These are phyloP conservation scores for Bruguiera sexangula DNA, from an alignment of 345 rosid species.

Conservation along the genomic window DNA sequence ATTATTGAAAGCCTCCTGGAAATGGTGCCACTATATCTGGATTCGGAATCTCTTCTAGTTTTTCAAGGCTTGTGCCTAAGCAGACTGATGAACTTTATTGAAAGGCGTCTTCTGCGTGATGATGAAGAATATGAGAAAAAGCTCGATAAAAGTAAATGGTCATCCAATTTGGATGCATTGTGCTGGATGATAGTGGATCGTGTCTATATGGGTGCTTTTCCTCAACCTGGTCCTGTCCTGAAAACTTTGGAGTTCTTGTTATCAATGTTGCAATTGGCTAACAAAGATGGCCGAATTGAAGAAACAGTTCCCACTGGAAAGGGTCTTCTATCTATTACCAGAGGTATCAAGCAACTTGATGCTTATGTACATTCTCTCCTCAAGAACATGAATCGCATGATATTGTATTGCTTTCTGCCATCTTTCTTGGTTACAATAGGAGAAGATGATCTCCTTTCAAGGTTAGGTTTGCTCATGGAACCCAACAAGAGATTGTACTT, in stretches of 20 bases:
- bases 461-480: constrained; percentile 72
- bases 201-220: constrained; percentile 93
- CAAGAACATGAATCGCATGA: constrained; percentile 87
- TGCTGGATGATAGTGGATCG: constrained; percentile 98
- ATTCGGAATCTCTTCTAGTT: constrained; percentile 80
- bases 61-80: constrained; percentile 95
- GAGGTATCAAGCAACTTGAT: constrained; percentile 85
- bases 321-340: constrained; percentile 76
- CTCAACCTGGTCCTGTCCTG: constrained; percentile 75
- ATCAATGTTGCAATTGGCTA: constrained; percentile 94
- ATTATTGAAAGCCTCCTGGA: constrained; percentile 80
- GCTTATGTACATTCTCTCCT: constrained; percentile 85
- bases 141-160: constrained; percentile 89
- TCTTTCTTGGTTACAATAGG: constrained; percentile 77
- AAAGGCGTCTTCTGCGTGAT: constrained; percentile 95
- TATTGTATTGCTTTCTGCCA: constrained; percentile 88
- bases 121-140: constrained; percentile 96
- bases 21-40: constrained; percentile 82
- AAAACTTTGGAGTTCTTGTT: constrained; percentile 85
- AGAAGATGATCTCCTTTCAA: constrained; percentile 80
- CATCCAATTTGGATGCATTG: constrained; percentile 85
- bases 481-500: constrained; percentile 51
- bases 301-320: constrained; percentile 85
- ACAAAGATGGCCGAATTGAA: constrained; percentile 96
- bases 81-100: constrained; percentile 91